phyloP scores from a whole-genome alignment of 441 rosid species.

The Monsonia emarginata region DNA sequence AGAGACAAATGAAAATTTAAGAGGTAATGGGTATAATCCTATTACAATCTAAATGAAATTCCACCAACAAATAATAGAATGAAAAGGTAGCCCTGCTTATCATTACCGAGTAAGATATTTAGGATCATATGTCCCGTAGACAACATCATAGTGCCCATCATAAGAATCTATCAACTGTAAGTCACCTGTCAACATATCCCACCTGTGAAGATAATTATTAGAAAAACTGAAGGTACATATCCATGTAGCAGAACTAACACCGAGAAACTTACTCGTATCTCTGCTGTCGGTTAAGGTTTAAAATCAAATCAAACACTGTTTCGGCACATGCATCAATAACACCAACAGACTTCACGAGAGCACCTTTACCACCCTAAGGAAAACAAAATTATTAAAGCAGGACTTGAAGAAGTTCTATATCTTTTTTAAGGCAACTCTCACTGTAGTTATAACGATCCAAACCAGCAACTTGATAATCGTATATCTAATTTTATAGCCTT shows the following conservation, averaged over 20 bases:
- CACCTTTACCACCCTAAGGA: constrained; percentile 63
- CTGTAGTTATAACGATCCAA: too few species aligned
- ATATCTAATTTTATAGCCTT: neutral
- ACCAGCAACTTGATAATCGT: neutral
- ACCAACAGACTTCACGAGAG: constrained; percentile 81
- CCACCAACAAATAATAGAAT: neutral
- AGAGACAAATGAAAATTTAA: neutral
- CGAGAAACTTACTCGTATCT: constrained; percentile 78
- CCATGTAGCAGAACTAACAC: constrained; percentile 13
- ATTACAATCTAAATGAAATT: neutral
- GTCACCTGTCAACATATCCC: constrained; percentile 93
- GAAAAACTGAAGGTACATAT: constrained; percentile 21
- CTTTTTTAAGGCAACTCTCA: too few species aligned
- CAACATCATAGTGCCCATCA: constrained; percentile 83
- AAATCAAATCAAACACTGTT: constrained; percentile 71
- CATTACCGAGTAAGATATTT: constrained; percentile 70
- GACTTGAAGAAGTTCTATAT: constrained; percentile 6
- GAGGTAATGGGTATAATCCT: neutral
- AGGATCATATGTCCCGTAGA: constrained; percentile 76
- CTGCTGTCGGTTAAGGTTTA: constrained; percentile 58
- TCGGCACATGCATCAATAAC: constrained; percentile 83
- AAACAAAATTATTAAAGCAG: constrained; percentile 15
- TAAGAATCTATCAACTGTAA: constrained; percentile 71
- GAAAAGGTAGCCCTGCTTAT: neutral
- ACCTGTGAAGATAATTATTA: constrained; percentile 48